Percentiles rank a stretch among this genome's conserved stretches.
These are phyloP conservation scores for Spatholobus suberectus DNA, from an alignment of 306 rosid genomes.

Conservation along the genomic window DNA sequence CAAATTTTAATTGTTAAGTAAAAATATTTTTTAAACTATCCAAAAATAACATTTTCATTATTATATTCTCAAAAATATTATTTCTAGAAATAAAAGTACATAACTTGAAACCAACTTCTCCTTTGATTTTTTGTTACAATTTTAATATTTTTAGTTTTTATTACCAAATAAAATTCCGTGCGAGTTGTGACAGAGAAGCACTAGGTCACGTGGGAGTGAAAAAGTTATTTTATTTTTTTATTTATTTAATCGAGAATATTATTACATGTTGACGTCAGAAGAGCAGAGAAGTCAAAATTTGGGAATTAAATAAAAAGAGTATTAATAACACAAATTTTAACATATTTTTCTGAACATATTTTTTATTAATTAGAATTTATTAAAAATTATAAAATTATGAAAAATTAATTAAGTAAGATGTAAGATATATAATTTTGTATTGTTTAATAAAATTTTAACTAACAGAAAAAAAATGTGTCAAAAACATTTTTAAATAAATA, in stretches of 20 bases:
- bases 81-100: too few relatives aligned
- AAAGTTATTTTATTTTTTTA: background rate
- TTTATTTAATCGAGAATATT: background rate
- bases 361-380: too few relatives aligned
- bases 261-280: conserved; percentile 9
- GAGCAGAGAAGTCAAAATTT: background rate
- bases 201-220: background rate
- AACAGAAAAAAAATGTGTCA: too few relatives aligned
- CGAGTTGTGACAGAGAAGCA: background rate
- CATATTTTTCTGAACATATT: too few relatives aligned
- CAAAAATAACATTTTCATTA: too few relatives aligned
- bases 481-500: too few relatives aligned
- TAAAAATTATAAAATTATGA: too few relatives aligned
- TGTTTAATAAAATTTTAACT: too few relatives aligned
- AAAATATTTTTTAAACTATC: background rate
- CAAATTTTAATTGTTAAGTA: background rate
- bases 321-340: too few relatives aligned
- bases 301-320: background rate
- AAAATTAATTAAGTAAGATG: too few relatives aligned
- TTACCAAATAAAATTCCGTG: background rate
- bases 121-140: background rate
- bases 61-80: too few relatives aligned
- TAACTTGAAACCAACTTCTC: background rate
- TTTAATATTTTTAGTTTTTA: background rate
- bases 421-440: too few relatives aligned